Evolutionary conservation across 2,329 filamentous ascomycete species (phyloP).

Genomic region (Cytospora mali): DNA sequence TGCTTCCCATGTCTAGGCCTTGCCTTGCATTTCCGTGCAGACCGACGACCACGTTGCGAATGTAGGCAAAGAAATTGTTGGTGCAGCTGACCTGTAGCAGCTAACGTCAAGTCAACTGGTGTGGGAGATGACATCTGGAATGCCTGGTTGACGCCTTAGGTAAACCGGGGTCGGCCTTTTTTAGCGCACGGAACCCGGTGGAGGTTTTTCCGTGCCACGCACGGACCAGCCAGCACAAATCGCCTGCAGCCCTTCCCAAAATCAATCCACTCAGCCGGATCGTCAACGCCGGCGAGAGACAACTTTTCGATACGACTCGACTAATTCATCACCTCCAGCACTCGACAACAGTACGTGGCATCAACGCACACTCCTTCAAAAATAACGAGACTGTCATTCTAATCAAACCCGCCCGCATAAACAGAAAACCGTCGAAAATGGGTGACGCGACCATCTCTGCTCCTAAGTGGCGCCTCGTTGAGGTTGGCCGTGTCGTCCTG

Average conservation of each 20-base stretch:
- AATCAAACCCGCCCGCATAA: slow-evolving; percentile 33
- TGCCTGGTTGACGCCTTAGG: background rate
- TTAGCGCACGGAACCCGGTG: slow-evolving; percentile 7
- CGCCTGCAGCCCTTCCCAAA: slow-evolving; percentile 12
- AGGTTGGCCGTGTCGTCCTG: slow-evolving; percentile 96
- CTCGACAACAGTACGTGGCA: slow-evolving; percentile 23
- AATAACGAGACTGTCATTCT: slow-evolving; percentile 28
- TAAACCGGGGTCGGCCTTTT: background rate
- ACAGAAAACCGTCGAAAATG: slow-evolving; percentile 70
- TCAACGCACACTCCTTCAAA: slow-evolving; percentile 3
- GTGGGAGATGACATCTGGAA: no score
- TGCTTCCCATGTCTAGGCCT: no score
- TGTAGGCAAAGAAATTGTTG: no score
- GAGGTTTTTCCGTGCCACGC: slow-evolving; percentile 16
- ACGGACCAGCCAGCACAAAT: slow-evolving; percentile 17
- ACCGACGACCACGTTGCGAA: no score
- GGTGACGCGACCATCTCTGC: slow-evolving; percentile 80
- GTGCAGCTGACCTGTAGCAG: background rate
- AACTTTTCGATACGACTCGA: slow-evolving; percentile 22
- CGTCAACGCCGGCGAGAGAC: slow-evolving; percentile 22
- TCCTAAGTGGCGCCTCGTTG: slow-evolving; percentile 91
- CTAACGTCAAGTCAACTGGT: background rate
- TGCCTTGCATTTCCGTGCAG: no score
- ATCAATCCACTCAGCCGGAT: slow-evolving; percentile 22
- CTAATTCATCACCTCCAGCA: slow-evolving; percentile 22